Evolutionary conservation across 1,284 basidiomycete species (phyloP), one percentile per base, ranked within the genome.

Genomic region (Albatrellus sp.): DNA sequence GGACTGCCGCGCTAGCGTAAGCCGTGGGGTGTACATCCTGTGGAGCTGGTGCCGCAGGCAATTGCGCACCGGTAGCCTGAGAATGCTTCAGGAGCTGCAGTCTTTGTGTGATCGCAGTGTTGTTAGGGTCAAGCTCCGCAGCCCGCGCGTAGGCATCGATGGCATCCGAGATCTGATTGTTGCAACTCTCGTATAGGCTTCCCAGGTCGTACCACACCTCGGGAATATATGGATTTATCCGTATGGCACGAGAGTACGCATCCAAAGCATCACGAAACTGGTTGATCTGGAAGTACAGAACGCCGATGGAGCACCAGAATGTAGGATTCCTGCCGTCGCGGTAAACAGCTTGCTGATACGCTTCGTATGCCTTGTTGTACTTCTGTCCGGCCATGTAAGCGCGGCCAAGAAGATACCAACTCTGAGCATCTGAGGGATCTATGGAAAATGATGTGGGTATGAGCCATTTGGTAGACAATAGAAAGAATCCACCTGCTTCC

Each of bases 151-250:
- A 98, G 0, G 96, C 94, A 55, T 99, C 94, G 58, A 98, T 97
- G 29, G 96, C 94, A 59, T 98, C 96, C 38, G 87, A 85, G 59
- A 98, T 92, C 65, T 98, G 96, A 62, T 98, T 98, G 69, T 98
- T 98, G 73, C 94, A 98, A 51, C 86, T 89, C 65, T 99, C 94
- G 61, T 98, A 99, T 1, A 98, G 71, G 51, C 84, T 90, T 40
- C 94, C 96, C 20, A 98, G 78, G 66, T 98, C 93, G 65, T 93
- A 98, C 94, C 96, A 98, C 3, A 98, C 94, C 63, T 98, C 94
- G 42, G 90, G 92, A 53, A 99, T 98, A 72, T 96, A 98, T 0
- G 94, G 94, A 59, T 98, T 98, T 65, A 98, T 92, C 48, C 93
- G 82, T 56, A 99, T 98, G 6, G 94, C 94, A 12, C 93, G 87